phyloP scores from a whole-genome alignment of 768 basidiomycete species.

The Lepiota brunneoincarnata region DNA sequence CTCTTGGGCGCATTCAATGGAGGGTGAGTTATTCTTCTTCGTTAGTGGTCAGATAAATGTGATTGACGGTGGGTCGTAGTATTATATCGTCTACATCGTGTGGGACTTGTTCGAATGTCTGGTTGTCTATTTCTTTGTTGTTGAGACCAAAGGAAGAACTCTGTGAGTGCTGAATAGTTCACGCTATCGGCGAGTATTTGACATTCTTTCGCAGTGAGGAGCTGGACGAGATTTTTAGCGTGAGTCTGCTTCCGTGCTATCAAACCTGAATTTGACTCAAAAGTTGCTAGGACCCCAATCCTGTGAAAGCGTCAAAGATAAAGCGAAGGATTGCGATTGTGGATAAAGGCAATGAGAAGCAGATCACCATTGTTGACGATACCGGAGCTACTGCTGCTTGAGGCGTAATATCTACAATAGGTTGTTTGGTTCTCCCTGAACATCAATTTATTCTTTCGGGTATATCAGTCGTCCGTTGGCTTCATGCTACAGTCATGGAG shows the following conservation, averaged over 20 bases:
- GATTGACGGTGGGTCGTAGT: slow-evolving; percentile 16
- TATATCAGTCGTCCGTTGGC: too few relatives aligned
- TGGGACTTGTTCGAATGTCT: slow-evolving; percentile 39
- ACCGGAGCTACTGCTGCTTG: slow-evolving; percentile 3
- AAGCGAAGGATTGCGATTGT: slow-evolving; percentile 38
- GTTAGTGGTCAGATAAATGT: neutral
- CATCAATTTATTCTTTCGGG: neutral
- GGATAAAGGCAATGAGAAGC: slow-evolving; percentile 27
- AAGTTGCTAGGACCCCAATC: slow-evolving; percentile 31
- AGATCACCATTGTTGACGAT: slow-evolving; percentile 11
- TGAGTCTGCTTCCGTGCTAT: slow-evolving; percentile 8
- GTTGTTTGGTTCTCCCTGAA: neutral
- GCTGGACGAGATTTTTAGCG: slow-evolving; percentile 39
- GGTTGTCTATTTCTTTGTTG: slow-evolving; percentile 36
- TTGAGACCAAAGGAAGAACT: slow-evolving; percentile 41
- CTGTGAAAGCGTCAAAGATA: slow-evolving; percentile 37
- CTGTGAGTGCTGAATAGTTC: slow-evolving; percentile 25
- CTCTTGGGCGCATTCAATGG: slow-evolving; percentile 32
- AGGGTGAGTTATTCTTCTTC: slow-evolving; percentile 21
- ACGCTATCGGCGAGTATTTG: neutral
- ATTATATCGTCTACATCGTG: slow-evolving; percentile 36
- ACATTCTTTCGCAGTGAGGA: slow-evolving; percentile 30
- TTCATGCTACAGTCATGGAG: too few relatives aligned
- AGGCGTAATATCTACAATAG: neutral
- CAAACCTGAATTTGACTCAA: neutral